Conservation (phyloP, 2,329 filamentous ascomycete genomes). For the Fusarium sp. region DNA sequence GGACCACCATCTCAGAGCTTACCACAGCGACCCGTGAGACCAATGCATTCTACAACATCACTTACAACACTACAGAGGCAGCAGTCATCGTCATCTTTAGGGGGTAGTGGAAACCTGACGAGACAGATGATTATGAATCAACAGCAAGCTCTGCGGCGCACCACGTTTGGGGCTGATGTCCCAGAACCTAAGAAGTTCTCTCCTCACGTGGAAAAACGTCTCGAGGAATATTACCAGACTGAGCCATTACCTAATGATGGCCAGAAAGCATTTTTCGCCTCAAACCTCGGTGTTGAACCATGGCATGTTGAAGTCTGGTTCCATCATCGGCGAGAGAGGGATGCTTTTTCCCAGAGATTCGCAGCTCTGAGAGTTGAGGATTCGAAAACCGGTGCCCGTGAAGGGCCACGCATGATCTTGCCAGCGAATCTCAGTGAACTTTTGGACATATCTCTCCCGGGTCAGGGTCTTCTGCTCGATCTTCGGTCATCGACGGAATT, state of each 20-base stretch:
- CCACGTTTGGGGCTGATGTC: conserved; percentile 55
- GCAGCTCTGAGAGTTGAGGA: conserved; percentile 59
- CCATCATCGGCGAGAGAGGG: conserved; percentile 64
- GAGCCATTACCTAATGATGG: conserved; percentile 63
- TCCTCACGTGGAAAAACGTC: conserved; percentile 61
- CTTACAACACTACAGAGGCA: conserved; percentile 41
- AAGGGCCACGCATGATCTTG: conserved; percentile 61
- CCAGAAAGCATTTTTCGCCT: conserved; percentile 66
- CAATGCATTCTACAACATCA: conserved; percentile 44
- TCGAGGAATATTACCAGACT: conserved; percentile 66
- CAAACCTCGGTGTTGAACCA: conserved; percentile 65
- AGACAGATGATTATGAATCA: conserved; percentile 61
- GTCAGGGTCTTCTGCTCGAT: conserved; percentile 63
- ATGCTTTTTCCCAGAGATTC: conserved; percentile 59
- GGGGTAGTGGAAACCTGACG: conserved; percentile 49
- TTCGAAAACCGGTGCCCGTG: conserved; percentile 46
- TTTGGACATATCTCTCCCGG: conserved; percentile 62
- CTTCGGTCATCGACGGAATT: conserved; percentile 62
- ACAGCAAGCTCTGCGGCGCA: conserved; percentile 56
- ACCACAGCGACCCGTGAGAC: conserved; percentile 31
- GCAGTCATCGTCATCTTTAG: conserved; percentile 36
- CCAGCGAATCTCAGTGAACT: conserved; percentile 64
- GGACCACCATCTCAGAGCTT: conserved; percentile 42
- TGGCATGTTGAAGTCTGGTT: conserved; percentile 68
- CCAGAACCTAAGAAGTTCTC: conserved; percentile 61